Conservation (phyloP, 2,329 filamentous ascomycete species). For the Penicillium griseofulvum region DNA sequence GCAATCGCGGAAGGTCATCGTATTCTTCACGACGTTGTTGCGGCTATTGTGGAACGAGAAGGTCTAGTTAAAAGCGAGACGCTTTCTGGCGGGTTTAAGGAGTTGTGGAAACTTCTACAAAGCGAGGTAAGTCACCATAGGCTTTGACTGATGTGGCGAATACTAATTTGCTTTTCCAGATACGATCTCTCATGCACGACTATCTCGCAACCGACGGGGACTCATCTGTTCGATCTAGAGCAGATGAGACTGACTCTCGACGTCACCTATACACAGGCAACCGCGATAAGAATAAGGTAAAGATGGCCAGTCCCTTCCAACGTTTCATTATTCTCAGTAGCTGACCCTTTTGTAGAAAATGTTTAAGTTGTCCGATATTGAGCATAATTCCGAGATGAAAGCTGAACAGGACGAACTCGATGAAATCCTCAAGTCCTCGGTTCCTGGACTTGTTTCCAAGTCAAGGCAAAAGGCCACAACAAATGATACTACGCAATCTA, state of each 20-base stretch:
- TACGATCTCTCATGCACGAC: conserved; percentile 88
- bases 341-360: conserved; percentile 55
- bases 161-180: conserved; percentile 43
- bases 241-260: conserved; percentile 47
- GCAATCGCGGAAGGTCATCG: conserved; percentile 94
- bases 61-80: conserved; percentile 61
- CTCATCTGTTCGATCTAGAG: conserved; percentile 57
- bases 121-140: conserved; percentile 61
- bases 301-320: background rate
- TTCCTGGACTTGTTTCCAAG: conserved; percentile 83
- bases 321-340: background rate
- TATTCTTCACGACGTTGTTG: conserved; percentile 87
- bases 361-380: conserved; percentile 76
- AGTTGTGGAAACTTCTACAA: conserved; percentile 96
- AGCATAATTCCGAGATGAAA: conserved; percentile 73
- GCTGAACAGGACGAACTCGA: conserved; percentile 87
- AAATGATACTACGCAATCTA: conserved; percentile 43
- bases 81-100: conserved; percentile 85
- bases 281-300: conserved; percentile 50
- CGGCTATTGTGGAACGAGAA: conserved; percentile 79
- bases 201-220: conserved; percentile 92
- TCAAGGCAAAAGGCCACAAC: conserved; percentile 52
- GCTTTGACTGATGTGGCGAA: background rate
- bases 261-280: conserved; percentile 53
- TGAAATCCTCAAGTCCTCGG: conserved; percentile 82